Percentiles rank a stretch among this genome's conserved stretches.
Conservation (phyloP, 495 filamentous ascomycete species). For the Pyrenula massariospora region DNA sequence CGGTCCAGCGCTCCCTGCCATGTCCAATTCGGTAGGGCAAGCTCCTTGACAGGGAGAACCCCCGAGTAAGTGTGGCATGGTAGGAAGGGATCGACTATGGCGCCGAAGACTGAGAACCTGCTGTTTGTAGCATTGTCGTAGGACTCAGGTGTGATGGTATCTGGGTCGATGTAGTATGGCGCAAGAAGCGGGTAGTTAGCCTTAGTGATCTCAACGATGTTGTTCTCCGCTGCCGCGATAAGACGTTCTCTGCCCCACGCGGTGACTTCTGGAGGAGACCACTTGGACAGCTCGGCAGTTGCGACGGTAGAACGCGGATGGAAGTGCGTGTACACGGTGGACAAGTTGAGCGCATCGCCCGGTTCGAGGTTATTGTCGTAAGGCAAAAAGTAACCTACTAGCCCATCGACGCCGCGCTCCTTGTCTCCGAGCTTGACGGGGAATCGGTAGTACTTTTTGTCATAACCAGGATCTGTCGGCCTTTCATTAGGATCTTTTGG, state of each 20-base stretch:
- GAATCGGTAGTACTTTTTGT: conserved; percentile 19
- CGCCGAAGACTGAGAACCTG: conserved; percentile 14
- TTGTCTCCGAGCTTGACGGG: conserved; percentile 29
- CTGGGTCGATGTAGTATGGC: conserved; percentile 11
- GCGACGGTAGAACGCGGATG: conserved; percentile 1
- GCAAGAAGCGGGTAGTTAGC: conserved; percentile 12
- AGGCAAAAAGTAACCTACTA: conserved; percentile 36
- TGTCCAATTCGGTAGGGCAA: conserved; percentile 23
- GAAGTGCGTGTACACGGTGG: conserved; percentile 22
- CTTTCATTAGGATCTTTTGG: too few relatives aligned
- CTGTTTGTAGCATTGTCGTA: conserved; percentile 2
- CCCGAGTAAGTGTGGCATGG: conserved; percentile 27
- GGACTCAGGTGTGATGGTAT: too few relatives aligned
- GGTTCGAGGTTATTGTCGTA: conserved; percentile 1
- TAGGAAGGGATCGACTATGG: conserved; percentile 33
- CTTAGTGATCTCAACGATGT: conserved; percentile 3
- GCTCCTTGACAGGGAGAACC: conserved; percentile 22
- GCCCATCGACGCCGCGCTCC: conserved; percentile 22
- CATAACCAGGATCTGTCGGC: too few relatives aligned
- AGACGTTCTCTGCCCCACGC: too few relatives aligned
- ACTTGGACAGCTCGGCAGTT: too few relatives aligned
- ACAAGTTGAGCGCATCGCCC: conserved; percentile 14
- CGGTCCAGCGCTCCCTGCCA: too few relatives aligned
- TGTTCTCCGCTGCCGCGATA: background rate
- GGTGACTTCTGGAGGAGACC: too few relatives aligned